A percentile compares a stretch with the other conserved stretches of the same genome.
These are phyloP conservation scores for Lyophyllum atratum DNA, from an alignment of 768 basidiomycete species.

Conservation along the genomic window DNA sequence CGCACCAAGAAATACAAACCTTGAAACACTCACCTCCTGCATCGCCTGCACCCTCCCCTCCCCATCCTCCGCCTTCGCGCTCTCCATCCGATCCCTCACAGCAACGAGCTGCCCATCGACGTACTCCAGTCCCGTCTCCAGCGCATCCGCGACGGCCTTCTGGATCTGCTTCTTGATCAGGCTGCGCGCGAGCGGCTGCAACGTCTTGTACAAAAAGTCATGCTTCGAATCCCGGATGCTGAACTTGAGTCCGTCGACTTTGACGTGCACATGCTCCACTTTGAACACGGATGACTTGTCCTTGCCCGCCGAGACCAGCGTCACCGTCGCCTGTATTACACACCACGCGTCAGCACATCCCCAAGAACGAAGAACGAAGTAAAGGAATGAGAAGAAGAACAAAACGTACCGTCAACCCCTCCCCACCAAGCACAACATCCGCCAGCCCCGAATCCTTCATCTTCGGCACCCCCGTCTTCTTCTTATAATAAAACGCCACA, in stretches of 20 bases:
- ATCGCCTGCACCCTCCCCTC: slow-evolving; percentile 48
- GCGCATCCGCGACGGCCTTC: slow-evolving; percentile 59
- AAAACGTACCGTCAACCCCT: slow-evolving; percentile 68
- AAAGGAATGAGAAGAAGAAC: slow-evolving; percentile 4
- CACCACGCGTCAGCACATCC: neutral
- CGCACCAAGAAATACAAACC: neutral
- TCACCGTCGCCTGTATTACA: slow-evolving; percentile 51
- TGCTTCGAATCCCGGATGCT: slow-evolving; percentile 91
- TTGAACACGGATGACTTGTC: slow-evolving; percentile 74
- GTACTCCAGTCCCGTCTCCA: slow-evolving; percentile 82
- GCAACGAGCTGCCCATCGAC: slow-evolving; percentile 86
- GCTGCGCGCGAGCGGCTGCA: slow-evolving; percentile 76
- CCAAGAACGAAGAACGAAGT: neutral
- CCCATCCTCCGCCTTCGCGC: slow-evolving; percentile 44
- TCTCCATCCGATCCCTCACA: slow-evolving; percentile 81
- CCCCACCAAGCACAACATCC: slow-evolving; percentile 82
- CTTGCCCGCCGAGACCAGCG: slow-evolving; percentile 59
- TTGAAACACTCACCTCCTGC: slow-evolving; percentile 52
- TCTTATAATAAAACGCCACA: slow-evolving; percentile 88
- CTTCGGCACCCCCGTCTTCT: slow-evolving; percentile 83
- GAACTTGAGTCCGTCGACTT: slow-evolving; percentile 88
- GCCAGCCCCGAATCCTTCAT: slow-evolving; percentile 82
- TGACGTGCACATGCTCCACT: slow-evolving; percentile 71
- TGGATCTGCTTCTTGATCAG: slow-evolving; percentile 77
- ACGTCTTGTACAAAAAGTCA: slow-evolving; percentile 82